Conservation (phyloP, 1,284 basidiomycete species). For the Lentinula novae-zelandiae region DNA sequence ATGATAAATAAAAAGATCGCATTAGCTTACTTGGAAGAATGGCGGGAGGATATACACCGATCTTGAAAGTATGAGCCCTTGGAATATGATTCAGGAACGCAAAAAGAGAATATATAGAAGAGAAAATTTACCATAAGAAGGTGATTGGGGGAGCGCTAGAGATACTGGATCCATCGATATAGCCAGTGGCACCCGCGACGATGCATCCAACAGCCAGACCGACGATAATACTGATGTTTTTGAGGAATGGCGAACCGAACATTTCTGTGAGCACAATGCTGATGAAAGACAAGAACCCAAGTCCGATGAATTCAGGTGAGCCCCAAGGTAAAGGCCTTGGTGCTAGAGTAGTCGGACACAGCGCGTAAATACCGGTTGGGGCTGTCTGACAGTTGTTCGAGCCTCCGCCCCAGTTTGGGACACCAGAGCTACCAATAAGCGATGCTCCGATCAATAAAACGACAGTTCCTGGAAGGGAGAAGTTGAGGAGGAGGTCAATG, state of each 20-base stretch:
- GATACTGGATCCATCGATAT: slow-evolving; percentile 65
- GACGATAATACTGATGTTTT: slow-evolving; percentile 75
- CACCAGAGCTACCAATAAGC: slow-evolving; percentile 71
- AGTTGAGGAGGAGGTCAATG: background rate
- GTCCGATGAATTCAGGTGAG: slow-evolving; percentile 77
- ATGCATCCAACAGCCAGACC: slow-evolving; percentile 75
- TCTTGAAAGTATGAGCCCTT: slow-evolving; percentile 32
- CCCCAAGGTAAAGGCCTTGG: slow-evolving; percentile 66
- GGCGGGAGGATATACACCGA: slow-evolving; percentile 76
- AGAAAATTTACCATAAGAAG: slow-evolving; percentile 58
- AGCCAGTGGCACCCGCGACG: slow-evolving; percentile 72
- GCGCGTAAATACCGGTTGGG: slow-evolving; percentile 60
- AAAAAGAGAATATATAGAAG: background rate
- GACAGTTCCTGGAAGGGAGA: slow-evolving; percentile 48
- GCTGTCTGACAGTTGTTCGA: slow-evolving; percentile 62
- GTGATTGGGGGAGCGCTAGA: slow-evolving; percentile 69
- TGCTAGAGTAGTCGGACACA: slow-evolving; percentile 69
- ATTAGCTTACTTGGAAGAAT: slow-evolving; percentile 56
- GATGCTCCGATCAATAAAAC: slow-evolving; percentile 77
- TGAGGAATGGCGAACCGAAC: slow-evolving; percentile 81
- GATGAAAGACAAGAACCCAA: slow-evolving; percentile 81
- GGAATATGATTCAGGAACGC: slow-evolving; percentile 47
- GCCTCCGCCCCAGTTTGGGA: slow-evolving; percentile 82
- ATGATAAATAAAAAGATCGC: background rate
- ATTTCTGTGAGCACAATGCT: slow-evolving; percentile 75